Evolutionary conservation across 169 alveolate species (phyloP).

Genomic region (Eimeria necatrix): DNA sequence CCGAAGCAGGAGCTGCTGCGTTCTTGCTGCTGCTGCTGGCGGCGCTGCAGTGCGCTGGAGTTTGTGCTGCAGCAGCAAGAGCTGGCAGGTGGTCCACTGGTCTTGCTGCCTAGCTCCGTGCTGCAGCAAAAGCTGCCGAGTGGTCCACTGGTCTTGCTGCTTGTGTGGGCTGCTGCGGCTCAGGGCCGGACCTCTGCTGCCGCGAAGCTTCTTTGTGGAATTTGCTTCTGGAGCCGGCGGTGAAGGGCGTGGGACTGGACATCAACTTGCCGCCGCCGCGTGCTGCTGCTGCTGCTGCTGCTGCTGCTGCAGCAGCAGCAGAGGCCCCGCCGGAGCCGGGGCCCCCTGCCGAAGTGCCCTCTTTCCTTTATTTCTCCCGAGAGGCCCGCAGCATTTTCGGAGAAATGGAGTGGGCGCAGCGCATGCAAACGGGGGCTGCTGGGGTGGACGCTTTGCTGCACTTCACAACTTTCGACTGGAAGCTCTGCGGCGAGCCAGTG

Average conservation of each 20-base stretch:
- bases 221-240: constrained; percentile 33
- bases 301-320: neutral
- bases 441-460: constrained; percentile 66
- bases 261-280: constrained; percentile 42
- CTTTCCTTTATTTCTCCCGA: neutral
- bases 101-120: too few relatives aligned
- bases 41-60: too few relatives aligned
- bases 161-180: neutral
- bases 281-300: neutral
- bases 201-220: constrained; percentile 76
- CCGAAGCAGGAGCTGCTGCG: too few relatives aligned
- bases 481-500: constrained; percentile 44
- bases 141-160: too few relatives aligned
- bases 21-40: too few relatives aligned
- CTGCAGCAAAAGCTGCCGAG: too few relatives aligned
- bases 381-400: neutral
- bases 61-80: too few relatives aligned
- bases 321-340: constrained; percentile 15
- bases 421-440: constrained; percentile 76
- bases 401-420: constrained; percentile 54
- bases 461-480: constrained; percentile 72
- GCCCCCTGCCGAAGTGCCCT: neutral
- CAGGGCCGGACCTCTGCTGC: constrained; percentile 78
- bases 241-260: constrained; percentile 46
- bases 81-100: too few relatives aligned